Evolutionary conservation across 768 basidiomycete genomes (phyloP), one percentile per base, ranked within the genome.

Genomic region (Mycena alexandri): DNA sequence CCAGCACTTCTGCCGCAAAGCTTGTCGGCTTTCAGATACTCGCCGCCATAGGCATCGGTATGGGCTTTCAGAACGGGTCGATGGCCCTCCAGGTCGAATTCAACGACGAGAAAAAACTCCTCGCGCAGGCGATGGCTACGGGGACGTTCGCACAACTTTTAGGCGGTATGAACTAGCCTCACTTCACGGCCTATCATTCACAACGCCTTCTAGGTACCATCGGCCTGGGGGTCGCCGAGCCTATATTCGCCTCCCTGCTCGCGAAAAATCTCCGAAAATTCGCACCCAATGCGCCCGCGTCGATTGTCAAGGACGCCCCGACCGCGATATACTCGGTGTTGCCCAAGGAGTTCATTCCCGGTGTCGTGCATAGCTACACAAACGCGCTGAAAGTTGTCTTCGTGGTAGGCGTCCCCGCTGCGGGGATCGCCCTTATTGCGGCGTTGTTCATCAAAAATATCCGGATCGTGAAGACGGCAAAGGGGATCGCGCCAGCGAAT

Each of bases 1-100:
- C 65, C 1, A 43, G 8, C 44, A 50, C 65, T 1, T 29, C 60
- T 22, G 12, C 47, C 36, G 52, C 52, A 16, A n/a, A 7, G 1
- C 38, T 67, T 52, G 47, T 67, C 65, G 65, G 65, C 24, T 68
- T 71, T 44, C 70, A 71, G 53, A 71, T 68, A 38, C 48, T 71
- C 42, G 58, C 61, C 12, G 71, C 59, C 25, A 33, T 69, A 13
- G 70, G 70, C 56, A 68, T 60, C 11, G 71, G 71, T 11, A 46
- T 70, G 58, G 63, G 63, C 38, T 68, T 71, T 63, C 72, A 73
- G 50, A 73, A 73, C 59, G 21, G 56, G 2, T 22, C 71, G 19
- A 13, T 73, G n/a, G 72, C 70, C 24, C 65, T 72, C 6, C 70
- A 71, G 55, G 68, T 62, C 50, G 69, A 70, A 42, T 70, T 70